These are phyloP conservation scores for Zasmidium cellare DNA, from an alignment of 2,329 filamentous ascomycete genomes.

Conservation along the genomic window DNA sequence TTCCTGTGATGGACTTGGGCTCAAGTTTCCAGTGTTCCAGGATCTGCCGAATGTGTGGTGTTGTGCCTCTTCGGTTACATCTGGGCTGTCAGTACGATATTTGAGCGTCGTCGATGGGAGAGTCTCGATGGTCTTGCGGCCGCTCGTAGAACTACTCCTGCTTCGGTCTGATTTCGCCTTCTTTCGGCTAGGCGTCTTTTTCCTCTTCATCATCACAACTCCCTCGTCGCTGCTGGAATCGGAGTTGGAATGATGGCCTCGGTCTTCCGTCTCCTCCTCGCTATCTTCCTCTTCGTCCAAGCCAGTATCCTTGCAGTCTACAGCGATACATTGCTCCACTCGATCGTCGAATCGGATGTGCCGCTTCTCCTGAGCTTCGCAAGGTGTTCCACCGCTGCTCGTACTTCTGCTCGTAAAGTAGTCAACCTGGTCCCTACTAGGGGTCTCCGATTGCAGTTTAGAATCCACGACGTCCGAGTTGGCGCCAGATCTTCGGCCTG, in stretches of 20 bases:
- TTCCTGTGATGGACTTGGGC: constrained; percentile 79
- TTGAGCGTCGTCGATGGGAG: constrained; percentile 86
- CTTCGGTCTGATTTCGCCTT: constrained; percentile 41
- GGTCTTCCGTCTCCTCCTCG: constrained; percentile 34
- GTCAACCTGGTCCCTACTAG: constrained; percentile 63
- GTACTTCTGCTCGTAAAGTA: constrained; percentile 62
- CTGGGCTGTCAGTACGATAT: constrained; percentile 74
- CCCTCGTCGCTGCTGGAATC: constrained; percentile 65
- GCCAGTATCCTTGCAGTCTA: constrained; percentile 81
- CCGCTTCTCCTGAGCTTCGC: constrained; percentile 62
- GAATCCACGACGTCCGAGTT: constrained; percentile 66
- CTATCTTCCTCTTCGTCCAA: constrained; percentile 59
- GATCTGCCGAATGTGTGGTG: constrained; percentile 47
- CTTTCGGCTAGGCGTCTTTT: constrained; percentile 51
- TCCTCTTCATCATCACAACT: constrained; percentile 77
- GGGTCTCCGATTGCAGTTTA: constrained; percentile 60
- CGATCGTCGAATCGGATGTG: constrained; percentile 97
- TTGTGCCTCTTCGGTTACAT: constrained; percentile 41
- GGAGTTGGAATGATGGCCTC: constrained; percentile 49
- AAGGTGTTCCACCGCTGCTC: constrained; percentile 68
- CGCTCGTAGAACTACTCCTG: constrained; percentile 57
- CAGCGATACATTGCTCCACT: constrained; percentile 92
- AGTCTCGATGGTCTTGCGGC: constrained; percentile 78
- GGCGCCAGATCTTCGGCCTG: constrained; percentile 48
- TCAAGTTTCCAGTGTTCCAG: constrained; percentile 43